Percentiles rank a stretch among this genome's conserved stretches.
These are phyloP conservation scores for Galerina marginata DNA, from an alignment of 768 basidiomycete species.

Conservation along the genomic window DNA sequence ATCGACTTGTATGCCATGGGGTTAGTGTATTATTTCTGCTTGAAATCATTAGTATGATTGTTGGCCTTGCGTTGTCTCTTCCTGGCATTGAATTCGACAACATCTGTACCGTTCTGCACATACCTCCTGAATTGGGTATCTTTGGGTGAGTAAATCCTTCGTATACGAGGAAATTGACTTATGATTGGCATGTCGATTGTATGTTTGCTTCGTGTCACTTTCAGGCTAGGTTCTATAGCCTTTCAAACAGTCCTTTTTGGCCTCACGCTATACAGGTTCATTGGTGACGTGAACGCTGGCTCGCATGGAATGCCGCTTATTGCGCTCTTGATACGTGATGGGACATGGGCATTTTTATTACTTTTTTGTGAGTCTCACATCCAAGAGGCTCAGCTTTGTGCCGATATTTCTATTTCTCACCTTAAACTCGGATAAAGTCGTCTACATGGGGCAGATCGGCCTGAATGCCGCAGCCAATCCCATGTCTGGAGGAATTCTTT, in stretches of 20 bases:
- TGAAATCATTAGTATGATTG: conserved; percentile 36
- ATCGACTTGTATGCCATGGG: conserved; percentile 26
- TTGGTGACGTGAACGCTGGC: conserved; percentile 33
- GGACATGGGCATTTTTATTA: conserved; percentile 46
- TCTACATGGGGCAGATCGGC: too few species aligned
- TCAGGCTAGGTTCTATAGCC: conserved; percentile 22
- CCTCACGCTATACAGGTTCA: conserved; percentile 41
- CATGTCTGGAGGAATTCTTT: too few species aligned
- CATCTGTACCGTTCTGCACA: conserved; percentile 32
- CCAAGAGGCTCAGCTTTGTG: too few species aligned
- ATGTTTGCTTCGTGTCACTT: conserved; percentile 21
- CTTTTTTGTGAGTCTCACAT: conserved; percentile 38
- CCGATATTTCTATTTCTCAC: too few species aligned
- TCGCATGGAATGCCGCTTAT: conserved; percentile 47
- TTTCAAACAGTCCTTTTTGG: conserved; percentile 45
- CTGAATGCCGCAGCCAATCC: too few species aligned
- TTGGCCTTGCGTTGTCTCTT: conserved; percentile 32
- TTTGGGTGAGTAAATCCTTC: conserved; percentile 31
- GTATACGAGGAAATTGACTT: not conserved
- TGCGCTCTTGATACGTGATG: conserved; percentile 47
- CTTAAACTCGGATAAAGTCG: too few species aligned
- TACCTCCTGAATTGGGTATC: conserved; percentile 33
- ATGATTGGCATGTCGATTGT: not conserved
- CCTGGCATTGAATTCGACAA: conserved; percentile 38
- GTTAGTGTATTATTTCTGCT: conserved; percentile 31